Base-by-base conservation (phyloP, 2,329 filamentous ascomycete genomes). In the Dendrostoma leiphaemia region DNA sequence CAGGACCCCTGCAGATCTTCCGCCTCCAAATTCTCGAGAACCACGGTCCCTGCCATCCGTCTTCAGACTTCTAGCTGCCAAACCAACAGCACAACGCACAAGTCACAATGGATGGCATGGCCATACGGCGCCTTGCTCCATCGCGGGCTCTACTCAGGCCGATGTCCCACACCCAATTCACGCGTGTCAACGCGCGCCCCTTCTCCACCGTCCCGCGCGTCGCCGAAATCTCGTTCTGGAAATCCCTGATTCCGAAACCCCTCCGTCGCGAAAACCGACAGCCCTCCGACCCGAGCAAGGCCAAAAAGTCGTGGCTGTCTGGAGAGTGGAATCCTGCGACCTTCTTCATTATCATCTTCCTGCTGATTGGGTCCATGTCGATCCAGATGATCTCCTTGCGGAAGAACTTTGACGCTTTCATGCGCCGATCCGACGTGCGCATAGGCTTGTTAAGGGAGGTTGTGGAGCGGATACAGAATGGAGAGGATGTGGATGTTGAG, bases 361-460 rank as follows among this genome's bases (percentile, higher is more conserved):
- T 91, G 37, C 80, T 97, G 59, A 93, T 97, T 60, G 95, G 95
- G 4, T 96, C 91, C 58, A 96, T 97, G 79, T 90, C 93, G 13
- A 97, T 99, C 63, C 90, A 97, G 64, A 89, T 94, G 79, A 87
- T 99, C 65, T 80, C 85, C 32, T 69, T 97, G 63, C 88, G 86
- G 63, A 89, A 89, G 62, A 86, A 92, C 48, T 88, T 86, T 65
- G 78, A 80, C 29, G 83, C 85, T 9, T 92, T 89, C 63, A 83
- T 79, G 65, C 84, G 92, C 48, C 84, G 85, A 61, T 86, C 91
- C 5, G 89, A 96, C 62, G 85, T 89, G 6, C 88, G 89, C 66
- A 89, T 99, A 59, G 81, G 79, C 3, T 67, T 91, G 28, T 71
- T 99, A 56, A 82, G 83, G 35, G 93, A 96, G 65, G 84, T 91